These are phyloP conservation scores for Periconia macrospinosa DNA, from an alignment of 2,329 filamentous ascomycete species.

Conservation along the genomic window DNA sequence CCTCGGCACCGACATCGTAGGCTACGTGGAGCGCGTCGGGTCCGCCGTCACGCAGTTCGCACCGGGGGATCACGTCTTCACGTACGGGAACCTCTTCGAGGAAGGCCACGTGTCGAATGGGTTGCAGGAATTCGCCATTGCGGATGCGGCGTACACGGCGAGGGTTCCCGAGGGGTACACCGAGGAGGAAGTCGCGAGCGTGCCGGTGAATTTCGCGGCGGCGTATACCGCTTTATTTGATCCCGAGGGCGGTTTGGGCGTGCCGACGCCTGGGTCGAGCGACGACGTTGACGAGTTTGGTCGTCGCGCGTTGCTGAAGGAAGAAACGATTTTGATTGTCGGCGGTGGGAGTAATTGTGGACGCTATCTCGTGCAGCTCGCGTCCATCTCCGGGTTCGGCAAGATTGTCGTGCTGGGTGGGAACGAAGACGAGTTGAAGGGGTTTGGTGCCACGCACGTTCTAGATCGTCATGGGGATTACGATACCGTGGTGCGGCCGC, in stretches of 20 bases:
- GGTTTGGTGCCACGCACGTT: conserved; percentile 46
- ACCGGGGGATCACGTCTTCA: conserved; percentile 60
- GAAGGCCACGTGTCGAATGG: conserved; percentile 18
- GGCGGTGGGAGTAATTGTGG: conserved; percentile 43
- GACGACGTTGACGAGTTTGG: conserved; percentile 20
- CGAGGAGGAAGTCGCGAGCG: conserved; percentile 42
- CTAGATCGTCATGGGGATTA: conserved; percentile 43
- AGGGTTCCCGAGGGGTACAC: conserved; percentile 39
- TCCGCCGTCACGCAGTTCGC: conserved; percentile 56
- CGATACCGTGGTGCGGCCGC: conserved; percentile 28
- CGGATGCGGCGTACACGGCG: conserved; percentile 30
- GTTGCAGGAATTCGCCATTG: conserved; percentile 44
- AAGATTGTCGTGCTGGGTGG: conserved; percentile 44
- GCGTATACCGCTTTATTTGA: conserved; percentile 41
- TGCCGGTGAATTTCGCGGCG: conserved; percentile 43
- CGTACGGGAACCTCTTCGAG: conserved; percentile 33
- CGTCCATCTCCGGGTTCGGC: conserved; percentile 42
- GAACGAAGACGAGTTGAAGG: conserved; percentile 32
- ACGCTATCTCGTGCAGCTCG: conserved; percentile 38
- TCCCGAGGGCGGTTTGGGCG: conserved; percentile 13
- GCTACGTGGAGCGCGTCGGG: conserved; percentile 53
- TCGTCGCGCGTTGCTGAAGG: too few species aligned
- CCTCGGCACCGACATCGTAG: conserved; percentile 50
- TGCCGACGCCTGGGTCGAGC: conserved; percentile 32
- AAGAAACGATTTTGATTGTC: conserved; percentile 31